Base-by-base conservation (phyloP, 2,329 filamentous ascomycete species). In the Domatiomyces catenatus region DNA sequence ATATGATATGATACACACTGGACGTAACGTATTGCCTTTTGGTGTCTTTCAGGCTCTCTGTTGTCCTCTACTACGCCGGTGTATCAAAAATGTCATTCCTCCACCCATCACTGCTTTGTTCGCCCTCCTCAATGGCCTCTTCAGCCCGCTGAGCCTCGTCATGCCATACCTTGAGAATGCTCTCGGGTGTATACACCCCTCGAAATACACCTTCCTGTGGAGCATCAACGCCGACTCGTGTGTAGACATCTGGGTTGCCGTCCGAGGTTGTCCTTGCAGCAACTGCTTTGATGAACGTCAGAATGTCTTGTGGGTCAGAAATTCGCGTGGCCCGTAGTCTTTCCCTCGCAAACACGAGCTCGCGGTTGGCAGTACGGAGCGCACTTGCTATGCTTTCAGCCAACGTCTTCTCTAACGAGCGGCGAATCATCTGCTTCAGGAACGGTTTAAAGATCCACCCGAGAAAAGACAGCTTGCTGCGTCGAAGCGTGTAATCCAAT, bases 131-230 rank as follows among this genome's bases (percentile, higher is more conserved):
- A 39, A 94, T 78, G 42, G 80, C 75, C 65, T 93, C 84, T 18
- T 74, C 74, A 0, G 86, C 87, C 54, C 74, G 72, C 19, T 71
- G 68, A 0, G 79, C 87, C 67, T 94, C 84, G 56, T 88, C 82
- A 57, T 90, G 79, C 86, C 87, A 94, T n/a, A 94, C 67, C 68
- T 85, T 88, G 48, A 92, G 84, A 22, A 95, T 71, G 65, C 88
- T 94, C 0, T 87, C 89, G 0, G 90, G 90, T 0, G 90, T 83
- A 68, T 94, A 95, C 1, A 87, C 77, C 3, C 84, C 86, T 58
- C 80, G 80, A 71, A 96, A 96, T 0, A 90, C 73, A 26, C 78
- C 77, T 56, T 72, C 70, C 15, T 74, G 70, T 0, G 75, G 76
- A 24, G 76, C 71, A 44, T 76, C 75, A 8, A 94, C 69, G 1